Conservation (phyloP, 306 rosid genomes). For the Gastrolobium villosum region DNA sequence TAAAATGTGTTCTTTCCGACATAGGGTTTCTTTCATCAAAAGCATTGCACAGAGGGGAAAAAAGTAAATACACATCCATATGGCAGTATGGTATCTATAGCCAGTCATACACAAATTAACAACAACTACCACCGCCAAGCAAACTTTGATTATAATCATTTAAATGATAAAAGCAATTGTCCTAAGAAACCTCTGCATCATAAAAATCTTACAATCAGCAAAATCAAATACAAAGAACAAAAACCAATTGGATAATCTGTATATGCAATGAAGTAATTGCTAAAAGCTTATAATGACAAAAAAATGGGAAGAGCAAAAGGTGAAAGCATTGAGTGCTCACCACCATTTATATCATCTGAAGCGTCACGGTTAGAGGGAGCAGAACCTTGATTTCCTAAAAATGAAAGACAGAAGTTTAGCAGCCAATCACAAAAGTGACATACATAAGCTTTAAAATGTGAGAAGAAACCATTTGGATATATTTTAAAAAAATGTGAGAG, state of each 20-base stretch:
- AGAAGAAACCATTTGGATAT: constrained; percentile 13
- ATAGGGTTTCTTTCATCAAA: constrained; percentile 35
- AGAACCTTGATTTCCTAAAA: constrained; percentile 70
- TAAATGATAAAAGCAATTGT: constrained; percentile 16
- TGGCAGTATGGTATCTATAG: constrained; percentile 15
- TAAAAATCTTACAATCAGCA: constrained; percentile 17
- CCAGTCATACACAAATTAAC: constrained; percentile 3
- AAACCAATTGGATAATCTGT: not conserved
- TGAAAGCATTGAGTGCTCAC: constrained; percentile 59
- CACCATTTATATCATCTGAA: constrained; percentile 73
- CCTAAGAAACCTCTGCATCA: constrained; percentile 23
- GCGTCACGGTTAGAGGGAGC: constrained; percentile 57
- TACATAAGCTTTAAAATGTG: not conserved
- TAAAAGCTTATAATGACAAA: not conserved
- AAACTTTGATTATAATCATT: constrained; percentile 23
- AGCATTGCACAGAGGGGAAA: constrained; percentile 34
- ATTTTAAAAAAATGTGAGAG: not conserved
- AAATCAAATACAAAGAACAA: not conserved
- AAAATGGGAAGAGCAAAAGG: constrained; percentile 12
- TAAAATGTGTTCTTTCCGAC: not conserved
- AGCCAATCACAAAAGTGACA: constrained; percentile 28
- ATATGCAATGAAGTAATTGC: constrained; percentile 26
- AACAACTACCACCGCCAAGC: constrained; percentile 31
- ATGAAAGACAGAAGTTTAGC: constrained; percentile 36
- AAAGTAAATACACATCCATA: constrained; percentile 11